Base-by-base conservation (phyloP, 108 stramenopile genomes). In the Fistulifera solaris region DNA sequence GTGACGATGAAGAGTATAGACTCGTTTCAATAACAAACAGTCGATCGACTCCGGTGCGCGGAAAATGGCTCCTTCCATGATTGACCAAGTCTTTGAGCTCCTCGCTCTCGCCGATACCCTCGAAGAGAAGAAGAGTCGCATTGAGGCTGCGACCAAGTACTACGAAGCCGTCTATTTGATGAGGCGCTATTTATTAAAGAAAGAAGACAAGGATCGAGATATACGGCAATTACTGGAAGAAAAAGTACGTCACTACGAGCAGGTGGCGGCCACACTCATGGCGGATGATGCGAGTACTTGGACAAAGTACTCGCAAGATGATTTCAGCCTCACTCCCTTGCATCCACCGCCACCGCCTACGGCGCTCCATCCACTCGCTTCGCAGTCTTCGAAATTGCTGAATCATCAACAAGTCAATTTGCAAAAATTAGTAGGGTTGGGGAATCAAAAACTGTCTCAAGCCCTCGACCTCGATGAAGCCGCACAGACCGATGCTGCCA, bases 151-250 rank as follows among this genome's bases (percentile, higher is more conserved):
- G 40, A 80, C 71, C 1, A 78, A 71, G 47, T 80, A 78, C 43
- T 66, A 67, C 46, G 80, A 81, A 41, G 78, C 78, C 24, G 67
- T 67, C 35, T 78, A 76, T 28, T 65, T 80, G 58, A 68, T 86
- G 73, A 69, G 76, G 27, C 52, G 57, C 11, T 41, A 65, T 50
- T 49, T 72, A 12, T 45, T 61, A 12, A 70, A 65, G 52, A 38
- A 39, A 15, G 49, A 35, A n/a, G 10, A 35, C 15, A 19, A 54
- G 19, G 26, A 56, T 3, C 7, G 19, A 12, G 38, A 26, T 16
- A 24, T 38, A 16, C 56, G 59, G 56, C 52, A 54, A 11, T 56
- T 83, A 6, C 41, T 77, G 11, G 56, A 68, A 38, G 64, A 71
- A 16, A 81, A 85, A 21, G 75, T 79, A 25, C 40, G 58, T 16